These are phyloP conservation scores for Cantharellus cinnabarinus DNA, from an alignment of 768 basidiomycete species.

Conservation along the genomic window DNA sequence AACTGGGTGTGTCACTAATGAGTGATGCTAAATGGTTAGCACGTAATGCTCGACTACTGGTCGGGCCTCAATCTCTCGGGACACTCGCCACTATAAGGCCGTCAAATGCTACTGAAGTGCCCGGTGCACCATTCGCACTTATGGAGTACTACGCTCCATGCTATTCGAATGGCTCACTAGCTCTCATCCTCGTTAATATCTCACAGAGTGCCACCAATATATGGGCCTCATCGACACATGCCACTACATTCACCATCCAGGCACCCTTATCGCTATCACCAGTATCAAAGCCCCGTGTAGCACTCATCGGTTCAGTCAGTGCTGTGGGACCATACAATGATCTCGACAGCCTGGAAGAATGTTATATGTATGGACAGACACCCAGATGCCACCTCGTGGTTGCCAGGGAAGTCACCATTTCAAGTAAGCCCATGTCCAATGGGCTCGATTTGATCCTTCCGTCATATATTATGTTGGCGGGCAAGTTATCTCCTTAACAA, in stretches of 20 bases:
- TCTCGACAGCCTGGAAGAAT: conserved; percentile 17
- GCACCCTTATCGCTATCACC: conserved; percentile 18
- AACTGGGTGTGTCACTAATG: too few relatives aligned
- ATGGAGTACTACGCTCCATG: conserved; percentile 35
- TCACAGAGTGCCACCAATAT: conserved; percentile 35
- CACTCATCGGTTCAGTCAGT: conserved; percentile 30
- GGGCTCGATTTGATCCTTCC: conserved; percentile 30
- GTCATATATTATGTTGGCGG: conserved; percentile 35
- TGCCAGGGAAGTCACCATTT: conserved; percentile 25
- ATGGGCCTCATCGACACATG: conserved; percentile 19
- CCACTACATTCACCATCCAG: conserved; percentile 27
- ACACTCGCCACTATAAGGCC: conserved; percentile 33
- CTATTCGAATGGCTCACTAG: conserved; percentile 30
- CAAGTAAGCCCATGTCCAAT: conserved; percentile 24
- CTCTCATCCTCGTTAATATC: conserved; percentile 32
- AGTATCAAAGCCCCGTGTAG: conserved; percentile 27
- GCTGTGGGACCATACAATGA: conserved; percentile 18
- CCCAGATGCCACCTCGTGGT: conserved; percentile 32
- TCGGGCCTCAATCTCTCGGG: conserved; percentile 23
- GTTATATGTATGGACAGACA: conserved; percentile 21
- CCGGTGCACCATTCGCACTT: conserved; percentile 29
- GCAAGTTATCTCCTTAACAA: conserved; percentile 16
- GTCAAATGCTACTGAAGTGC: conserved; percentile 15
- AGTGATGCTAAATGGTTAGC: conserved; percentile 15
- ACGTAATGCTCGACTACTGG: conserved; percentile 23